Percentiles rank a stretch among this genome's conserved stretches.
Evolutionary conservation across 208 protist genomes (phyloP).

Genomic region (Leishmania guyanensis): DNA sequence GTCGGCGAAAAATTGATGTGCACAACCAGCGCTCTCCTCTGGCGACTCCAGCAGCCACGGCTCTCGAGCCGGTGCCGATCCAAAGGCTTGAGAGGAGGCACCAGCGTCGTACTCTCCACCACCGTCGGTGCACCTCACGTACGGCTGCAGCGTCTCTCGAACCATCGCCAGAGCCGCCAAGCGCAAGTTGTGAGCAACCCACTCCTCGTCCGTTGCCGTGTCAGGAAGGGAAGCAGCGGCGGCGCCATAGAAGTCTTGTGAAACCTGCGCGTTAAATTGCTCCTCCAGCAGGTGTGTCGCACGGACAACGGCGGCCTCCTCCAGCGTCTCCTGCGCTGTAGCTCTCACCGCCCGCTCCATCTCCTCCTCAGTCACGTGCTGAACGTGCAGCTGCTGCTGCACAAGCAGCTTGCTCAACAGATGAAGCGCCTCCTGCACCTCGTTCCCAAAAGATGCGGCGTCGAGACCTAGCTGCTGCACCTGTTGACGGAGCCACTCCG

Average conservation of each 20-base stretch:
- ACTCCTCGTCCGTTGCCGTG: conserved; percentile 30
- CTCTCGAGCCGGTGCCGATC: background rate
- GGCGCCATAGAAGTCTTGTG: background rate
- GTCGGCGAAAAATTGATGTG: background rate
- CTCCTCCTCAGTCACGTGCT: background rate
- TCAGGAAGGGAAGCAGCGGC: conserved; percentile 7
- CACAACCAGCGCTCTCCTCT: too few species aligned
- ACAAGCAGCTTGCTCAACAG: conserved; percentile 7
- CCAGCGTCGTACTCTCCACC: background rate
- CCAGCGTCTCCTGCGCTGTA: conserved; percentile 12
- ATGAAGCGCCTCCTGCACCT: conserved; percentile 21
- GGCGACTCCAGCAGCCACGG: too few species aligned
- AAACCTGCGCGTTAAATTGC: conserved; percentile 7
- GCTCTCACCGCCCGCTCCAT: background rate
- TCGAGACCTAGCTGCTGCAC: conserved; percentile 8
- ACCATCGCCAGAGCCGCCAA: conserved; percentile 17
- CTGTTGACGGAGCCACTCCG: conserved; percentile 22
- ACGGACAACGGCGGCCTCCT: conserved; percentile 27
- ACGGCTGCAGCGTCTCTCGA: conserved; percentile 8
- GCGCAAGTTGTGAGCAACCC: conserved; percentile 23
- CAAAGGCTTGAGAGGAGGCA: background rate
- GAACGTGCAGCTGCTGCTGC: background rate
- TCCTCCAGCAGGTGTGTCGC: conserved; percentile 17
- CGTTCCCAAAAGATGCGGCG: conserved; percentile 8
- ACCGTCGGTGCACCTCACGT: background rate